Percentiles rank a stretch among this genome's conserved stretches.
Conservation (phyloP, 2,329 filamentous ascomycete species). For the Botrytis elliptica region DNA sequence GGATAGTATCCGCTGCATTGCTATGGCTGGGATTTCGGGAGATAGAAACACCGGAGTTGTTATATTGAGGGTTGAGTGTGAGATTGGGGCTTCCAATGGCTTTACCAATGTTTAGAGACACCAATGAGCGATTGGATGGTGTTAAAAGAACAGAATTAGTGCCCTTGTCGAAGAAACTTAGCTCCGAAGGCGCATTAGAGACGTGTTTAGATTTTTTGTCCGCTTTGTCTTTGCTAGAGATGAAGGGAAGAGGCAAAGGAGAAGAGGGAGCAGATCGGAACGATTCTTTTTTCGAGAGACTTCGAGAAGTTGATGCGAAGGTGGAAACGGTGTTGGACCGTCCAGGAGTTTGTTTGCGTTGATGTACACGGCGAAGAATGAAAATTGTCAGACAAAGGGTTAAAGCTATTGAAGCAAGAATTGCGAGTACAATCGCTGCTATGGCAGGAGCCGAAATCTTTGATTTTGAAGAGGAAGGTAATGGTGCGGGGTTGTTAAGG, state of each 20-base stretch:
- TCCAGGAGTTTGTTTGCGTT: not conserved
- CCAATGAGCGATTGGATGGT: constrained; percentile 1
- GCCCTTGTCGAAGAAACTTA: constrained; percentile 19
- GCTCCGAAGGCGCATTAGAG: constrained; percentile 6
- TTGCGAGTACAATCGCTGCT: constrained; percentile 11
- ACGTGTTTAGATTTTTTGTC: constrained; percentile 7
- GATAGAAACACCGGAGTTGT: not conserved
- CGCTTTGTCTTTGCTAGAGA: constrained; percentile 2
- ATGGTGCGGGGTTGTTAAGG: not conserved
- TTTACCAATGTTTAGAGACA: constrained; percentile 15
- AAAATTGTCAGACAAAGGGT: constrained; percentile 11
- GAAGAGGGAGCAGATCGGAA: constrained; percentile 4
- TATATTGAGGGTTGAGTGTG: not conserved
- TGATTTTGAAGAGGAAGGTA: not conserved
- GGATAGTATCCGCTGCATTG: not conserved
- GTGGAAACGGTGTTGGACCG: constrained; percentile 1
- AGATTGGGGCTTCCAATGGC: constrained; percentile 13
- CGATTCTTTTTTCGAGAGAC: constrained; percentile 1
- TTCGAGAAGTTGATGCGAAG: constrained; percentile 7
- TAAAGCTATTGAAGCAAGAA: constrained; percentile 17
- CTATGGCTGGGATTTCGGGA: not conserved
- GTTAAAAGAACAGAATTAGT: constrained; percentile 17
- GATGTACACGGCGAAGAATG: not conserved
- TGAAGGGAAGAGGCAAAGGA: constrained; percentile 2
- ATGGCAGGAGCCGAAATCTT: not conserved